Evolutionary conservation across 148 eudicot genomes (phyloP).

Genomic region (Chenopodium berlandieri): DNA sequence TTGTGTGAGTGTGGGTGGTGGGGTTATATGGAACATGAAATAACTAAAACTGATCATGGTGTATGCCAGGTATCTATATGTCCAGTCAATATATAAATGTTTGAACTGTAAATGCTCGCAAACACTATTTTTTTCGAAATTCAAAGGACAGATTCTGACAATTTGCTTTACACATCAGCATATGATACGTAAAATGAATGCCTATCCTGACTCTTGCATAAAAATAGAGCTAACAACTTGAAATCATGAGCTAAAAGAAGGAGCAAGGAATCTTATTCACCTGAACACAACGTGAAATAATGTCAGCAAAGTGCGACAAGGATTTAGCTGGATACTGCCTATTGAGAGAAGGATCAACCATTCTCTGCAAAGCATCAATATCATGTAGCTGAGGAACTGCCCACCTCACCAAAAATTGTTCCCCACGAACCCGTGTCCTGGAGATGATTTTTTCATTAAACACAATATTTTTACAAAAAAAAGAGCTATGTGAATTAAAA

Average conservation of each 20-base stretch:
- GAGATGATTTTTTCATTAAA: constrained; percentile 16
- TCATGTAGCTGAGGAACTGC: constrained; percentile 98
- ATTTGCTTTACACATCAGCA: neutral
- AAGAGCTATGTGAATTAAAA: constrained; percentile 6
- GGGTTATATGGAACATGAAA: too few species aligned
- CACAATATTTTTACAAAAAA: neutral
- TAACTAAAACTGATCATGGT: neutral
- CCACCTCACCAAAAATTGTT: constrained; percentile 88
- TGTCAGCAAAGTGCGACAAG: constrained; percentile 82
- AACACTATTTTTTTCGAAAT: neutral
- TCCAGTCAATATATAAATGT: neutral
- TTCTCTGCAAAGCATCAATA: constrained; percentile 82
- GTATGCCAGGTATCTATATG: too few species aligned
- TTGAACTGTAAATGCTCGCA: neutral
- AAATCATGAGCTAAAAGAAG: neutral
- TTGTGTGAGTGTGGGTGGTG: too few species aligned
- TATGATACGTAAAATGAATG: neutral
- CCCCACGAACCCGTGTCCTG: constrained; percentile 73
- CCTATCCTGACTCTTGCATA: neutral
- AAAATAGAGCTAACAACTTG: neutral
- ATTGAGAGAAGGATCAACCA: constrained; percentile 89
- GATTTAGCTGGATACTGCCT: constrained; percentile 72
- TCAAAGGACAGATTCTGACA: neutral
- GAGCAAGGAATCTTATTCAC: constrained; percentile 37
- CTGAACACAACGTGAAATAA: constrained; percentile 83